These are phyloP conservation scores for Rhodotorula glutinis DNA, from an alignment of 1,284 basidiomycete species.

Conservation along the genomic window DNA sequence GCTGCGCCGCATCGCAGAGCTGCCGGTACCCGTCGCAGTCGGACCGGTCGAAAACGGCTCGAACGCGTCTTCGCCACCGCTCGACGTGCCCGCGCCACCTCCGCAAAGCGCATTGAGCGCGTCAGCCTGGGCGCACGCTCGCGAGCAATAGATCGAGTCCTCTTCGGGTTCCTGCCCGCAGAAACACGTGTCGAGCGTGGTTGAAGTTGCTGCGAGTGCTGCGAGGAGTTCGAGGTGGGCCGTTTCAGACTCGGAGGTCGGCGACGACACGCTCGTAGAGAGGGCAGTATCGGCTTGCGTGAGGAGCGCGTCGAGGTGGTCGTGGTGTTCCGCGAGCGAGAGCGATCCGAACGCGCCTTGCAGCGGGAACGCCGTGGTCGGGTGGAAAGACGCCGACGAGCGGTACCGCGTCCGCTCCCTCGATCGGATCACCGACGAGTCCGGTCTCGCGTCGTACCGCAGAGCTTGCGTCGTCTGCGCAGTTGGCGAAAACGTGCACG, in stretches of 20 bases:
- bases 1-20: slow-evolving; percentile 9
- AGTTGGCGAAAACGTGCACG: not conserved
- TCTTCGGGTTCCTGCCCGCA: slow-evolving; percentile 30
- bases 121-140: slow-evolving; percentile 30
- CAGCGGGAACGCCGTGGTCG: not conserved
- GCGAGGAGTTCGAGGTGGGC: slow-evolving; percentile 20
- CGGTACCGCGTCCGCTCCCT: slow-evolving; percentile 27
- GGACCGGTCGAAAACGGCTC: not conserved
- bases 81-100: slow-evolving; percentile 1
- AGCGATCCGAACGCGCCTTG: slow-evolving; percentile 3
- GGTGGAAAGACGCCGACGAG: slow-evolving; percentile 19
- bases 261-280: not conserved
- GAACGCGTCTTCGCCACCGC: slow-evolving; percentile 17
- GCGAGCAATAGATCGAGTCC: slow-evolving; percentile 37
- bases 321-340: slow-evolving; percentile 4
- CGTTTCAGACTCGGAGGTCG: slow-evolving; percentile 3
- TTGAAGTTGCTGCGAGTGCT: slow-evolving; percentile 13
- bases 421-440: not conserved
- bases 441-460: not conserved
- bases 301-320: not conserved
- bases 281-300: not conserved
- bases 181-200: slow-evolving; percentile 32
- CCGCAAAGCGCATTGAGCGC: slow-evolving; percentile 36
- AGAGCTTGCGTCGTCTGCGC: not conserved
- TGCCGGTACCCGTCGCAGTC: not conserved